Base-by-base conservation (phyloP, 1,284 basidiomycete species). In the Meripilus lineatus region DNA sequence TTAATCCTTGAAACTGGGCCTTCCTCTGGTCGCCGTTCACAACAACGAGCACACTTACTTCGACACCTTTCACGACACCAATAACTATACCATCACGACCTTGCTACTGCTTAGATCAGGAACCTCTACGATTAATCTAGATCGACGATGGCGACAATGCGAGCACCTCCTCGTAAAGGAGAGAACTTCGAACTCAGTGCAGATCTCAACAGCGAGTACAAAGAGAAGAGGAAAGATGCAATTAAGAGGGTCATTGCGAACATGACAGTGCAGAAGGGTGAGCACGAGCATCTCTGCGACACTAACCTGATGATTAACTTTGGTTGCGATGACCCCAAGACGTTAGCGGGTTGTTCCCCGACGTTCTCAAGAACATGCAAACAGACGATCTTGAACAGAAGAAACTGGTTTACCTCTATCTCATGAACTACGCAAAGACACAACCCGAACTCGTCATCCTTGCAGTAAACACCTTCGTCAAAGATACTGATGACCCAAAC, bases 291-390 rank as follows among this genome's bases (percentile, higher is more conserved):
- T 43, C 18, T 28, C 32, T 22, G 8, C n/a, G 10, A n/a, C n/a
- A 30, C n/a, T 8, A 30, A 30, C 8, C 28, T 20, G 28, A 15
- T 17, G 20, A 14, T 23, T 15, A 1, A 5, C 6, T 18, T 35
- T 38, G 45, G 58, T 43, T 49, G 56, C 15, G 52, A 33, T 58
- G 37, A 22, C 18, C 47, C 20, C 25, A 50, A 83, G 93, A 97
- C 69, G 91, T 95, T 65, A 89, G 88, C 62, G 95, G 93, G 25
- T 81, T 99, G 50, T 98, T 99, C 62, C 93, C 93, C 5, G 93
- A 97, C 67, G 95, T 99, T 20, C 84, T 99, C 62, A 98, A 98
- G 78, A 98, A 98, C 68, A 97, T 97, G 92, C 88, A 93, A 63
- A 92, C 91, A 18, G 91, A 93, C 32, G 89, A 94, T 62, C 77